phyloP scores from a whole-genome alignment of 441 rosid species.

The Brassica hybrid region DNA sequence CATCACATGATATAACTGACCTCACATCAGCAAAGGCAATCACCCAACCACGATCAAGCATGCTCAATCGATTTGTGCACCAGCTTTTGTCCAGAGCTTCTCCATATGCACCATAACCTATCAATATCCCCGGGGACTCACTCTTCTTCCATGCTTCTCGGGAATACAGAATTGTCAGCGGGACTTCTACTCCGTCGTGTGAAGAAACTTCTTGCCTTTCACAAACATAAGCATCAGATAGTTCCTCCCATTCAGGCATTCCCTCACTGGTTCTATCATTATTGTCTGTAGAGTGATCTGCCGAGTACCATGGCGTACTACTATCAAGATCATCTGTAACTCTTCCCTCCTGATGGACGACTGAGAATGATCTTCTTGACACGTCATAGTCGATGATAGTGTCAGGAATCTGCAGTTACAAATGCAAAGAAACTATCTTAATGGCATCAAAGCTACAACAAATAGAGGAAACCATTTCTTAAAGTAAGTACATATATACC shows the following conservation, averaged over 20 bases:
- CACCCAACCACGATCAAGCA: conserved; percentile 97
- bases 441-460: conserved; percentile 7
- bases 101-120: conserved; percentile 93
- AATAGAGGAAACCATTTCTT: background rate
- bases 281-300: conserved; percentile 37
- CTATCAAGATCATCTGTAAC: conserved; percentile 43
- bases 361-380: conserved; percentile 58
- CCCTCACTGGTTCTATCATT: conserved; percentile 27
- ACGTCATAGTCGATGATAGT: conserved; percentile 79
- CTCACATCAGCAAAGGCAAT: conserved; percentile 93
- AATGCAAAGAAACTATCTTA: background rate
- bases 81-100: conserved; percentile 85
- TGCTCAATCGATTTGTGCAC: conserved; percentile 74
- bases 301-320: conserved; percentile 39
- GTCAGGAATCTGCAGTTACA: conserved; percentile 77
- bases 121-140: conserved; percentile 75
- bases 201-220: conserved; percentile 76
- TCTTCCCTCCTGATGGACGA: conserved; percentile 59
- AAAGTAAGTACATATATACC: conserved; percentile 68
- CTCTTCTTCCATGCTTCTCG: conserved; percentile 63
- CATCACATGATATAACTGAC: too few species aligned
- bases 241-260: conserved; percentile 58
- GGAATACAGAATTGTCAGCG: conserved; percentile 82
- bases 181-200: conserved; percentile 74
- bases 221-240: conserved; percentile 65